These are phyloP conservation scores for Fraxinus nigra DNA, from an alignment of 305 asterid genomes.

Conservation along the genomic window DNA sequence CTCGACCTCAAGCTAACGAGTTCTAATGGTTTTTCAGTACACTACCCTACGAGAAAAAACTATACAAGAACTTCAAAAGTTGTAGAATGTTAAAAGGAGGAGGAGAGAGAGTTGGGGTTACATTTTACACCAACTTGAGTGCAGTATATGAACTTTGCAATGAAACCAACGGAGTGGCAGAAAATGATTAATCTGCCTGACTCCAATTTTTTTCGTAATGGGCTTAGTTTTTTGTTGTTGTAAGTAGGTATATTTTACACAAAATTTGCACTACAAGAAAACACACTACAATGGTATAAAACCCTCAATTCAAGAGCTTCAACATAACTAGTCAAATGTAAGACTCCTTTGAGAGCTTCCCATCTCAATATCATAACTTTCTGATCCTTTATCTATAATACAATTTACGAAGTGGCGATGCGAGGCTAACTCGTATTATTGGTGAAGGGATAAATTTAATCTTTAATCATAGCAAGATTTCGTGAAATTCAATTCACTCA, in stretches of 20 bases:
- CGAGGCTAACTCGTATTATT: background rate
- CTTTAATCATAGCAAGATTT: background rate
- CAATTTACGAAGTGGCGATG: background rate
- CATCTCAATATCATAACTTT: constrained; percentile 12
- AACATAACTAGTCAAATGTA: background rate
- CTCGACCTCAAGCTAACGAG: background rate
- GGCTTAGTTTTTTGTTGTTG: background rate
- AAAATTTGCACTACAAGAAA: constrained; percentile 2
- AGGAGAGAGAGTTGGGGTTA: background rate
- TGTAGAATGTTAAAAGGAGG: background rate
- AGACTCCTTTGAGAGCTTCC: background rate
- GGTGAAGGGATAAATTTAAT: background rate
- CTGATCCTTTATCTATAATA: constrained; percentile 2
- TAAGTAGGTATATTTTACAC: background rate
- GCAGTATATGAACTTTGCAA: background rate
- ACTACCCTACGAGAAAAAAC: background rate
- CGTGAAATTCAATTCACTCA: constrained; percentile 1
- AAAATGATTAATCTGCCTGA: background rate
- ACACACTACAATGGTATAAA: background rate
- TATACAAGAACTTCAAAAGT: background rate
- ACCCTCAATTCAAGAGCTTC: background rate
- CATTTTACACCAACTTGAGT: background rate
- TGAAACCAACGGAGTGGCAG: background rate
- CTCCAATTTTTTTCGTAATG: background rate
- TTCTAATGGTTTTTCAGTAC: background rate